phyloP scores from a whole-genome alignment of 345 rosid genomes.

The Melaleuca quinquenervia region DNA sequence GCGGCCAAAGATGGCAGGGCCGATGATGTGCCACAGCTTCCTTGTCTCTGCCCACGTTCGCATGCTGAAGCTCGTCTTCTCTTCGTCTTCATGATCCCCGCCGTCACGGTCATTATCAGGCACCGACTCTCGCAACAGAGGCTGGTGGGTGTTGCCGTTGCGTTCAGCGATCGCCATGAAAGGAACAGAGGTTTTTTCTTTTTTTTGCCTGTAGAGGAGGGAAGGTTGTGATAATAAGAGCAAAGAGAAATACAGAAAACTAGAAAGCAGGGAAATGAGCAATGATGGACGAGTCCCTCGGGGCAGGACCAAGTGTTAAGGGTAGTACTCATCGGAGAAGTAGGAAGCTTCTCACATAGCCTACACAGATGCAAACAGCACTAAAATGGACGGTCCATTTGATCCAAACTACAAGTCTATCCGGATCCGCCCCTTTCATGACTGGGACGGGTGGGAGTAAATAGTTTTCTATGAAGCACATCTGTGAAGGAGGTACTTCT shows the following conservation, averaged over 20 bases:
- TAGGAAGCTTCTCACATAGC: no score
- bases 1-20: slow-evolving; percentile 30
- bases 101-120: background rate
- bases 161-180: background rate
- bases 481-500: background rate
- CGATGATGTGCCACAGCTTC: slow-evolving; percentile 31
- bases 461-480: background rate
- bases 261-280: background rate
- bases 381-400: background rate
- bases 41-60: slow-evolving; percentile 34
- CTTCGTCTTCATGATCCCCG: background rate
- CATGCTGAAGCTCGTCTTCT: background rate
- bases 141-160: background rate
- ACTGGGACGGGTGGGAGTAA: background rate
- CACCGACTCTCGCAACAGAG: background rate
- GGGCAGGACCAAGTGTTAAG: no score
- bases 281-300: no score
- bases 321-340: no score
- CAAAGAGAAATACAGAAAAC: background rate
- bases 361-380: background rate
- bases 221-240: background rate
- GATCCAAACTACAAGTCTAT: no score
- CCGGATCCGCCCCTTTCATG: background rate
- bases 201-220: background rate
- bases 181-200: background rate